Evolutionary conservation across 1,284 basidiomycete genomes (phyloP), one percentile per base, ranked within the genome.

Genomic region (Stygiomarasmius scandens): DNA sequence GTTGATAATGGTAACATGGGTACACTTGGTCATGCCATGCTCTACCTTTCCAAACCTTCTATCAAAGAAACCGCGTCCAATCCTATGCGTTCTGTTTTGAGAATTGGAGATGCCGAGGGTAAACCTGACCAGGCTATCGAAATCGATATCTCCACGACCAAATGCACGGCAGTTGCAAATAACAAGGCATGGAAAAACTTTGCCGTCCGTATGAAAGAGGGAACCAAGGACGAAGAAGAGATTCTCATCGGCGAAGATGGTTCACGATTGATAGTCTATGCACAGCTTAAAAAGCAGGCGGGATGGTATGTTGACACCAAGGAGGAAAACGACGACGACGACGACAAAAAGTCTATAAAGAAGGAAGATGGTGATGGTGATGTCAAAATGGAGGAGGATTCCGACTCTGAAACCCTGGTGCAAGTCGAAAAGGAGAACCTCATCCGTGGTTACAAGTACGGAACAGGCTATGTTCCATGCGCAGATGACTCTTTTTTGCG

Each of bases 401-500:
- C 70, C 27, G 61, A 63, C 36, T 64, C 68, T 16, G 69, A 70
- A 23, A 65, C 66, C 20, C 55, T 73, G 24, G 78, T 81, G 65
- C 82, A 78, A 62, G 81, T 92, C 3, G 87, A 90, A 61, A 86
- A 87, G 66, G 90, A 94, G 57, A 78, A 88, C 16, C 84, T 95
- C 14, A 77, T 90, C 20, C 82, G 84, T 61, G 96, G 95, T 0
- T 98, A 92, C 81, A 92, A 94, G 70, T 97, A 98, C 64, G 96
- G 96, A 4, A 87, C 91, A 2, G 92, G 90, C 2, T 94, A 95
- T 71, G 89, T 89, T 1, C 93, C 94, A 1, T 87, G 90, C 70
- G 8, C 38, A 41, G 91, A 93, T 45, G 91, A 84, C 5, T 82
- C 89, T 52, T 96, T 95, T 64, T 82, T 83, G 43, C 81, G 79